Conservation (phyloP, 768 basidiomycete genomes). For the Russula ochroleuca region DNA sequence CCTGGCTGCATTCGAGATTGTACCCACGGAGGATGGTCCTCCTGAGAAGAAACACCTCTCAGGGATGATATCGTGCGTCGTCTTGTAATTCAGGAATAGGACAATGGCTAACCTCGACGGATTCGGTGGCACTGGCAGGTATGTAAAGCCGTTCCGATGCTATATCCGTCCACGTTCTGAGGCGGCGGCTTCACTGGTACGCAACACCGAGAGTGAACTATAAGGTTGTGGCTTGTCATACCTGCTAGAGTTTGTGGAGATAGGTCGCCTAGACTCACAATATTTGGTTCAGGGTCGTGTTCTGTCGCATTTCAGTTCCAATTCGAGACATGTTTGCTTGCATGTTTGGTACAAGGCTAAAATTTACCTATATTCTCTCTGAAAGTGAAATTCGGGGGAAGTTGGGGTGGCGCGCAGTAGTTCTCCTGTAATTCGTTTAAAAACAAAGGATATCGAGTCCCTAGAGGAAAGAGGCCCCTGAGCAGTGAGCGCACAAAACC, state of each 20-base stretch:
- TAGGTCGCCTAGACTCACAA: neutral
- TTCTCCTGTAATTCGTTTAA: neutral
- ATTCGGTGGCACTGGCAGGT: neutral
- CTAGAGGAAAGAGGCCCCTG: no score
- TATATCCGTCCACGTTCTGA: neutral
- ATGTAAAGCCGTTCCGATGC: neutral
- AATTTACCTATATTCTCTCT: neutral
- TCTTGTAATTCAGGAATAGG: neutral
- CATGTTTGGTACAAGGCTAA: neutral
- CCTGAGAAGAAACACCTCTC: neutral
- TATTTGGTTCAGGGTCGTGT: neutral
- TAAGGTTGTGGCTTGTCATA: neutral
- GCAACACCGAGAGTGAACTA: neutral
- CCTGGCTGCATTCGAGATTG: neutral
- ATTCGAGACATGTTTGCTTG: neutral
- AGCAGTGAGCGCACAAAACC: no score
- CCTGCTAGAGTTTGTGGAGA: neutral
- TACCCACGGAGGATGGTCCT: neutral
- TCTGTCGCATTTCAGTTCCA: neutral
- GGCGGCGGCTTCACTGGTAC: neutral
- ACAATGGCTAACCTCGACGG: neutral
- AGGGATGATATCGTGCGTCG: neutral
- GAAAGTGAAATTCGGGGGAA: neutral
- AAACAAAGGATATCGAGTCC: no score
- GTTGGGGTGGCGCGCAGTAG: neutral